Evolutionary conservation across 192 early-diverging fungal species (phyloP).

Genomic region (Mortierella alpina): DNA sequence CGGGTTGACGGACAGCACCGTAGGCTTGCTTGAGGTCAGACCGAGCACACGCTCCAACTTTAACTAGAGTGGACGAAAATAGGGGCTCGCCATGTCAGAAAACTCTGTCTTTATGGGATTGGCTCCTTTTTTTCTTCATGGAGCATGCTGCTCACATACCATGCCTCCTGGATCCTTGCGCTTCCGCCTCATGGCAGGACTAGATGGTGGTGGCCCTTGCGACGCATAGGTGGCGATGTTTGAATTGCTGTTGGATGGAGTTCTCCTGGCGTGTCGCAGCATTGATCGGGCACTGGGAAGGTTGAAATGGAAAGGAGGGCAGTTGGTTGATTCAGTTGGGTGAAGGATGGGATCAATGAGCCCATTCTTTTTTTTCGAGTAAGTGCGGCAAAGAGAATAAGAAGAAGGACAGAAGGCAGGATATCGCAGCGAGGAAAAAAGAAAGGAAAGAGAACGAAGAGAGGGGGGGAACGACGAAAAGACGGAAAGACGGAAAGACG

Average conservation of each 20-base stretch:
- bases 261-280: conserved; percentile 2
- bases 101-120: neutral
- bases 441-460: too few species aligned
- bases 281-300: neutral
- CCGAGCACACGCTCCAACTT: conserved; percentile 77
- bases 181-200: conserved; percentile 42
- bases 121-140: neutral
- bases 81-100: neutral
- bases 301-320: too few species aligned
- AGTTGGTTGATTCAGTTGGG: too few species aligned
- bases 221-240: neutral
- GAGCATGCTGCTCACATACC: conserved; percentile 5
- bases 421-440: too few species aligned
- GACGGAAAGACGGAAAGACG: too few species aligned
- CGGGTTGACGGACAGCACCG: conserved; percentile 64
- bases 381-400: too few species aligned
- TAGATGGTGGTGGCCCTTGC: conserved; percentile 4
- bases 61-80: conserved; percentile 46
- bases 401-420: too few species aligned
- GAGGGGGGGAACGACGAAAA: too few species aligned
- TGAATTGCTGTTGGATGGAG: neutral
- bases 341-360: too few species aligned
- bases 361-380: too few species aligned
- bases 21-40: conserved; percentile 64
- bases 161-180: conserved; percentile 40